phyloP scores from a whole-genome alignment of 495 filamentous ascomycete species.

The Penicillium ochrochloron region DNA sequence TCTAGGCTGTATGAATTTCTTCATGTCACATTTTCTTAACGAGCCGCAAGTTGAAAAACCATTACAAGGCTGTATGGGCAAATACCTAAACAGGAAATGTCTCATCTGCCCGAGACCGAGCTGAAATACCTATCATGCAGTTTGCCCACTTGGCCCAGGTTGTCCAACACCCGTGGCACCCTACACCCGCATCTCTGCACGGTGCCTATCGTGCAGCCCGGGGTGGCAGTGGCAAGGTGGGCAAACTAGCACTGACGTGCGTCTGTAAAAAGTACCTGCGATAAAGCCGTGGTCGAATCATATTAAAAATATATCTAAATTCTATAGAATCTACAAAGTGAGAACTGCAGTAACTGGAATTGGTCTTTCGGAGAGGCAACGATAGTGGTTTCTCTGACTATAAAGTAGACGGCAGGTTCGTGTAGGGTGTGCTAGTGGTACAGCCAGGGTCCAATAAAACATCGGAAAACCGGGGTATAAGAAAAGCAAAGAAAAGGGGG shows the following conservation, averaged over 20 bases:
- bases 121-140: conserved; percentile 16
- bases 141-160: conserved; percentile 15
- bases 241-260: background rate
- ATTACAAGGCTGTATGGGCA: conserved; percentile 1
- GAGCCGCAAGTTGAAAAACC: background rate
- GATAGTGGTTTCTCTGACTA: conserved; percentile 27
- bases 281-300: background rate
- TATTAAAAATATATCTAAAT: background rate
- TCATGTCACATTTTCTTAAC: background rate
- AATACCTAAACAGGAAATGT: conserved; percentile 21
- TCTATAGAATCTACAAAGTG: background rate
- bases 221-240: background rate
- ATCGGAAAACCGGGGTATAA: conserved; percentile 44
- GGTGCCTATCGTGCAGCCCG: background rate
- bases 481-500: conserved; percentile 26
- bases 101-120: conserved; percentile 14
- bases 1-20: background rate
- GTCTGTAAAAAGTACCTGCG: background rate
- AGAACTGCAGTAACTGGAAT: background rate
- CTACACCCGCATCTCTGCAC: conserved; percentile 5
- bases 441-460: conserved; percentile 44
- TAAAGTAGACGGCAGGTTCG: conserved; percentile 23
- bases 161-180: conserved; percentile 10
- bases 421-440: conserved; percentile 38
- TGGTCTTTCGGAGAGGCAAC: conserved; percentile 15